Evolutionary conservation across 768 basidiomycete species (phyloP), one percentile per base, ranked within the genome.

Genomic region (Pleurotus djamor): DNA sequence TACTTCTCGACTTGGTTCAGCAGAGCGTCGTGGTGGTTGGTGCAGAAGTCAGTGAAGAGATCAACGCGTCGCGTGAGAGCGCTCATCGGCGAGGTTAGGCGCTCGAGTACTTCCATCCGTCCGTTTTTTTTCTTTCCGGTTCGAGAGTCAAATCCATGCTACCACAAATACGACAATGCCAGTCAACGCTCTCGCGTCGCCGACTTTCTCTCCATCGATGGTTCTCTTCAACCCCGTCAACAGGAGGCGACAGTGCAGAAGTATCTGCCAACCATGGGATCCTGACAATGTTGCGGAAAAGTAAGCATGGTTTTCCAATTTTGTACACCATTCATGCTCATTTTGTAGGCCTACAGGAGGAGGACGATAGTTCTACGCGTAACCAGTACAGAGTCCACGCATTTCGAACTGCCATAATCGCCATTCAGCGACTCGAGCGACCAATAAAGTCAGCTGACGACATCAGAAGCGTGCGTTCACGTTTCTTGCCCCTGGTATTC

Each of bases 361-460:
- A 84, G 61, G 70, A 74, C n/a, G 49, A 63, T 5, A 72, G 71
- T 10, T 59, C 65, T 14, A 59, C 59, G 12, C 58, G 71, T n/a
- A 85, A 83, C 60, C 60, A 60, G 4, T 84, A 74, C 72, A 84
- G 82, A 71, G 68, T 84, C 14, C 74, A 76, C 56, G 81, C 83
- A 17, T 85, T 81, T 62, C 69, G 71, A 47, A 75, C 69, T 58
- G 84, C 84, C 3, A 82, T 86, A 56, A 69, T 68, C 6, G 70
- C 69, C 34, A 73, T 86, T 47, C 62, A 69, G 33, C 63, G 69
- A 41, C 63, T 83, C 2, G 67, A 79, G 14, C 67, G 74, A 58
- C 79, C 79, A 51, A 74, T 85, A 55, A 72, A 66, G 45, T 76
- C 80, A 5, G 77, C 72, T 37, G 71, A 71, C 37, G 79, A 84